phyloP scores from a whole-genome alignment of 2,329 filamentous ascomycete genomes.

The Hymenoscyphus infarciens region DNA sequence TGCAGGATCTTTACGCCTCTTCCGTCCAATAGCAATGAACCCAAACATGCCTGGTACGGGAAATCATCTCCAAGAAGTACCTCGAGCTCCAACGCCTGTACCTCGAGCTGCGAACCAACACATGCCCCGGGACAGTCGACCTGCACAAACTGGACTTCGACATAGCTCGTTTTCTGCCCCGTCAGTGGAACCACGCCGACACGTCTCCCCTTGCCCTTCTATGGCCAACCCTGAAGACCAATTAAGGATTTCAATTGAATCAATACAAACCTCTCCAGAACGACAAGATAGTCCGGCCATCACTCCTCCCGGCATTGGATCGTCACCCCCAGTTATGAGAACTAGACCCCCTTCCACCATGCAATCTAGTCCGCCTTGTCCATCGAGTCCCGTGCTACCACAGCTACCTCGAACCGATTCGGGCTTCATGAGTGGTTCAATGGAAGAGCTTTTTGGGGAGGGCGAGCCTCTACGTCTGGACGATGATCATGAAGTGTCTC shows the following conservation, averaged over 20 bases:
- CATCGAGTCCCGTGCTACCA: constrained; percentile 58
- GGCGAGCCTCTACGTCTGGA: constrained; percentile 36
- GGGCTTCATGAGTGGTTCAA: constrained; percentile 78
- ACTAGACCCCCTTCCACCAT: constrained; percentile 58
- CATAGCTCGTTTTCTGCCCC: constrained; percentile 58
- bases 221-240: constrained; percentile 35
- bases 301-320: constrained; percentile 80
- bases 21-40: constrained; percentile 64
- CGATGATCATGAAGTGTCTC: constrained; percentile 36
- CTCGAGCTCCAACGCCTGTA: constrained; percentile 73
- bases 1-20: constrained; percentile 78
- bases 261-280: constrained; percentile 46
- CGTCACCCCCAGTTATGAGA: constrained; percentile 79
- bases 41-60: constrained; percentile 43
- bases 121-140: constrained; percentile 21
- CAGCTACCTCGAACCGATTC: constrained; percentile 62
- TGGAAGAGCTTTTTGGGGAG: constrained; percentile 58
- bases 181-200: constrained; percentile 31
- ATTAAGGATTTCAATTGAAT: constrained; percentile 32
- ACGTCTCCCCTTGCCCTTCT: constrained; percentile 41
- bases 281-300: constrained; percentile 50
- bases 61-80: constrained; percentile 65
- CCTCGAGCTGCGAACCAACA: constrained; percentile 46
- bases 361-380: constrained; percentile 76
- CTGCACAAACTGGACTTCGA: constrained; percentile 50